A percentile compares a stretch with the other conserved stretches of the same genome.
These are phyloP conservation scores for Zygoascus meyerae DNA, from an alignment of 1,139 yeast genomes.

Conservation along the genomic window DNA sequence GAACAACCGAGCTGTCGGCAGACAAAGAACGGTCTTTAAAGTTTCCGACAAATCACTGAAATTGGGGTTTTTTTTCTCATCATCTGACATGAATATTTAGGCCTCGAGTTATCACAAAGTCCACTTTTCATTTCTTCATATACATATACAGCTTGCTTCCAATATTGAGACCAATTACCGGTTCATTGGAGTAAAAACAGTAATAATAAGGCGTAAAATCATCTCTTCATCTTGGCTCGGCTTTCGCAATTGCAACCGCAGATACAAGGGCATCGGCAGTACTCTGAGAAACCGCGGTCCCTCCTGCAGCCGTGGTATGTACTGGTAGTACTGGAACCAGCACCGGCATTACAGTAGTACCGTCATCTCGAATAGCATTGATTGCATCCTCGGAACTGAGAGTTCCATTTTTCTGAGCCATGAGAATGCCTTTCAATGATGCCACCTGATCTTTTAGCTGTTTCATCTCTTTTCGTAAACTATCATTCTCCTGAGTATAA, in stretches of 20 bases:
- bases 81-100: too few species aligned
- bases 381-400: slow-evolving; percentile 8
- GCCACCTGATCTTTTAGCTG: slow-evolving; percentile 56
- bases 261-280: not conserved
- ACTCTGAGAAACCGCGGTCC: not conserved
- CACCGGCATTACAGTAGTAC: slow-evolving; percentile 6
- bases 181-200: too few species aligned
- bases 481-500: slow-evolving; percentile 67
- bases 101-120: too few species aligned
- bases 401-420: slow-evolving; percentile 10
- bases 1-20: too few species aligned
- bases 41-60: too few species aligned
- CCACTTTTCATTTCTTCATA: too few species aligned
- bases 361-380: slow-evolving; percentile 8
- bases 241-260: not conserved
- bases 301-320: slow-evolving; percentile 1
- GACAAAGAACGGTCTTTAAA: too few species aligned
- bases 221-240: too few species aligned
- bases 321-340: slow-evolving; percentile 9
- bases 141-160: too few species aligned
- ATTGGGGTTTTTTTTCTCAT: too few species aligned
- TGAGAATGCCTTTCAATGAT: slow-evolving; percentile 32
- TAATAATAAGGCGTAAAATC: too few species aligned
- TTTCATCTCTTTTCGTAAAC: slow-evolving; percentile 53
- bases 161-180: too few species aligned